These are phyloP conservation scores for Piedraia hortae DNA, from an alignment of 2,329 filamentous ascomycete genomes.

Conservation along the genomic window DNA sequence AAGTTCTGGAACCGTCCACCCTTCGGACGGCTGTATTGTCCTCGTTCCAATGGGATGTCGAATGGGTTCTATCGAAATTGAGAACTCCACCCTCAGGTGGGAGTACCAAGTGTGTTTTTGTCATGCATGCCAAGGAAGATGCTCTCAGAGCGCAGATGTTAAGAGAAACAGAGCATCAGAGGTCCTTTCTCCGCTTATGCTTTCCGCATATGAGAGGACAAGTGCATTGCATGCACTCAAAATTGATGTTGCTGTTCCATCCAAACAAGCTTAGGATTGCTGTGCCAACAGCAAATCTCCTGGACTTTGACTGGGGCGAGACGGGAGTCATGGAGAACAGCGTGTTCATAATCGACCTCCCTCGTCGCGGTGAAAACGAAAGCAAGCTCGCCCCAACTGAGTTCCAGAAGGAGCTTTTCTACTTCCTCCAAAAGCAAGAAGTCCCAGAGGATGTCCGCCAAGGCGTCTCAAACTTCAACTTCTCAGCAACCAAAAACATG, in stretches of 20 bases:
- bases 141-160: conserved; percentile 12
- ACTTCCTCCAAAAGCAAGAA: conserved; percentile 40
- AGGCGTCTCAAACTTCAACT: conserved; percentile 58
- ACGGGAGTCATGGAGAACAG: conserved; percentile 63
- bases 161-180: conserved; percentile 7
- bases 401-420: conserved; percentile 43
- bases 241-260: conserved; percentile 73
- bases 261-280: conserved; percentile 46
- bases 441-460: conserved; percentile 35
- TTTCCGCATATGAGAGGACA: conserved; percentile 57
- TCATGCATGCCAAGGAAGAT: conserved; percentile 29
- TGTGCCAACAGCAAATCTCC: conserved; percentile 66
- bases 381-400: conserved; percentile 15
- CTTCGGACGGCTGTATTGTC: conserved; percentile 58
- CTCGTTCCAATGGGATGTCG: conserved; percentile 62
- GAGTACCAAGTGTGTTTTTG: conserved; percentile 23
- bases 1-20: conserved; percentile 46
- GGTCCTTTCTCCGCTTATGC: conserved; percentile 30
- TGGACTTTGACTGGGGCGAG: conserved; percentile 74
- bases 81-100: conserved; percentile 33
- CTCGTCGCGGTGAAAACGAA: conserved; percentile 20
- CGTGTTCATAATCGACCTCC: conserved; percentile 80
- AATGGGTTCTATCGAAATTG: conserved; percentile 37
- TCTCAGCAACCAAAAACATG: conserved; percentile 39
- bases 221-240: conserved; percentile 67